Percentiles rank a stretch among this genome's conserved stretches.
These are phyloP conservation scores for Candida railenensis DNA, from an alignment of 805 yeast genomes.

Conservation along the genomic window DNA sequence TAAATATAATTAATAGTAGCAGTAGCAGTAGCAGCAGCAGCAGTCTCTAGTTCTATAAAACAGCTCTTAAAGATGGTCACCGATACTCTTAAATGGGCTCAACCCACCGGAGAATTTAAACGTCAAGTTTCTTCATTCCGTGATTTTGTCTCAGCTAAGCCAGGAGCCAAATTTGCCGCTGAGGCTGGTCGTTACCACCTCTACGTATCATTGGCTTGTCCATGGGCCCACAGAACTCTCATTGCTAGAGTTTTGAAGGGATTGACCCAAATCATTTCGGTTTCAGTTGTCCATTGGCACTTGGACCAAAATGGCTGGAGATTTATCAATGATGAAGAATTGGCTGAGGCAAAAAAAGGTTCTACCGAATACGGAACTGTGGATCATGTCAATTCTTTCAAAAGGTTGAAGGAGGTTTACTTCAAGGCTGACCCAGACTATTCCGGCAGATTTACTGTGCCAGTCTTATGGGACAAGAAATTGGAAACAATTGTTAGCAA, in stretches of 20 bases:
- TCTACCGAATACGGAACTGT: conserved; percentile 45
- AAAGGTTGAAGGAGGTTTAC: conserved; percentile 69
- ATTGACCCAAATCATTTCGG: conserved; percentile 50
- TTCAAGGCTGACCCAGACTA: conserved; percentile 73
- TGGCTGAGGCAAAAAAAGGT: conserved; percentile 47
- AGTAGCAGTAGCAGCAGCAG: no score
- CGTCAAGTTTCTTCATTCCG: conserved; percentile 50
- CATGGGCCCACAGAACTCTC: conserved; percentile 92
- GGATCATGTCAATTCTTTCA: conserved; percentile 52
- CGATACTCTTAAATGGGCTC: conserved; percentile 9
- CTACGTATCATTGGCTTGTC: conserved; percentile 87
- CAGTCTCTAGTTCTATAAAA: no score
- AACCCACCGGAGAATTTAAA: conserved; percentile 19
- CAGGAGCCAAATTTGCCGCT: conserved; percentile 66
- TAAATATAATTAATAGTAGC: no score
- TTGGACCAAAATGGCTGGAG: conserved; percentile 91
- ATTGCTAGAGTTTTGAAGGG: conserved; percentile 77
- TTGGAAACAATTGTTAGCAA: conserved; percentile 82
- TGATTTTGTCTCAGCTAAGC: conserved; percentile 54
- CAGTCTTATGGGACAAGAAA: conserved; percentile 89
- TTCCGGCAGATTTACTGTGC: conserved; percentile 85
- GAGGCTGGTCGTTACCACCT: conserved; percentile 83
- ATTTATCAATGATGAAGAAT: conserved; percentile 54
- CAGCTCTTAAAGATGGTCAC: neutral
- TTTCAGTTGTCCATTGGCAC: conserved; percentile 88